Percentiles rank a stretch among this genome's conserved stretches.
Conservation (phyloP, 2,329 filamentous ascomycete genomes). For the Sporothrix curviconia region DNA sequence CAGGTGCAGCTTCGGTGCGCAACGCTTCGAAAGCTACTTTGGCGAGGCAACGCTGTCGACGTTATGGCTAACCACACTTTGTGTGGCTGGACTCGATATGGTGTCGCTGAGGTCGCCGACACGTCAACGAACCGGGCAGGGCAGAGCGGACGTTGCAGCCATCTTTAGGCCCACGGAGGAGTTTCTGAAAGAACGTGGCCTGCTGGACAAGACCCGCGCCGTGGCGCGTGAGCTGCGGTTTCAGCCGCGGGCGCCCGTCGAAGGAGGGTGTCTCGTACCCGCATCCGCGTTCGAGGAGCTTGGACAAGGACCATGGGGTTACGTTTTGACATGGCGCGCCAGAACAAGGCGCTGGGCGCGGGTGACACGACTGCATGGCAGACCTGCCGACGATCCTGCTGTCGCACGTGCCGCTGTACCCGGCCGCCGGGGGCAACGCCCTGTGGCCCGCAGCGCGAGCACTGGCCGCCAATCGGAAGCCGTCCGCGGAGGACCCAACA, state of each 20-base stretch:
- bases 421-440: slow-evolving; percentile 73
- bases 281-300: slow-evolving; percentile 55
- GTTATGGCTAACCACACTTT: slow-evolving; percentile 93
- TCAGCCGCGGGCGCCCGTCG: slow-evolving; percentile 54
- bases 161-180: slow-evolving; percentile 72
- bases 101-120: slow-evolving; percentile 77
- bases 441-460: slow-evolving; percentile 81
- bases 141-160: slow-evolving; percentile 44
- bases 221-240: slow-evolving; percentile 62
- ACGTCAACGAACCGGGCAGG: slow-evolving; percentile 46
- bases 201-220: slow-evolving; percentile 58
- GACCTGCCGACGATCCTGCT: slow-evolving; percentile 84
- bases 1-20: no score
- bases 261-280: slow-evolving; percentile 49
- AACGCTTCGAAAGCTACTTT: slow-evolving; percentile 82
- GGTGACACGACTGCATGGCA: slow-evolving; percentile 34
- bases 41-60: slow-evolving; percentile 86
- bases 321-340: slow-evolving; percentile 24
- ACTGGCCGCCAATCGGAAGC: slow-evolving; percentile 65
- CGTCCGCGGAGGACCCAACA: slow-evolving; percentile 36
- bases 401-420: slow-evolving; percentile 84
- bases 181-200: slow-evolving; percentile 65
- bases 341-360: not conserved
- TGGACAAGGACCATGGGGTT: slow-evolving; percentile 45
- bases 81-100: slow-evolving; percentile 84